phyloP scores from a whole-genome alignment of 495 filamentous ascomycete species.

The Xylaria longipes region DNA sequence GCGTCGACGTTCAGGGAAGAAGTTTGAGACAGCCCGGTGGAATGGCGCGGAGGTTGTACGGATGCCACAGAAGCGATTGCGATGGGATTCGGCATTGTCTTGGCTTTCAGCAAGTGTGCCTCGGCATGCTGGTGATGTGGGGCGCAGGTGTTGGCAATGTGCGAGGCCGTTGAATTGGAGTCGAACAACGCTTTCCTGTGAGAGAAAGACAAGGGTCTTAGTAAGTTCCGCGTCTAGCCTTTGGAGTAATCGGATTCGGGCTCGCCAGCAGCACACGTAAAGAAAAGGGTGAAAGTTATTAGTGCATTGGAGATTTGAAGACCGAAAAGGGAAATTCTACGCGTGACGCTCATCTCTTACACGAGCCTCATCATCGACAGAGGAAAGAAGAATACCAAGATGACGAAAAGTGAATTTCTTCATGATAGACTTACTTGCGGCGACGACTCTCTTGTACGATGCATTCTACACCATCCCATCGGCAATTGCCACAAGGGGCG shows the following conservation, averaged over 20 bases:
- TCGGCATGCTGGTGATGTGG: constrained; percentile 43
- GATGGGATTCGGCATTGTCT: constrained; percentile 41
- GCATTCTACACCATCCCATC: constrained; percentile 86
- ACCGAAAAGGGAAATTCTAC: constrained; percentile 25
- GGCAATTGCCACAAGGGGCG: constrained; percentile 87
- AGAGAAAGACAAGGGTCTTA: constrained; percentile 36
- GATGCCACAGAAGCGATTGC: constrained; percentile 37
- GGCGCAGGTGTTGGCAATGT: constrained; percentile 31
- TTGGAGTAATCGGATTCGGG: constrained; percentile 10
- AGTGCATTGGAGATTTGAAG: constrained; percentile 16
- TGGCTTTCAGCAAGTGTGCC: constrained; percentile 46
- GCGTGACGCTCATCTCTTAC: constrained; percentile 31
- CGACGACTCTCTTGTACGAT: constrained; percentile 89
- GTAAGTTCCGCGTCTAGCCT: constrained; percentile 4
- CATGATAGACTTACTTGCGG: constrained; percentile 70
- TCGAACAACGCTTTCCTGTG: constrained; percentile 50
- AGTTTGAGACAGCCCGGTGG: constrained; percentile 42
- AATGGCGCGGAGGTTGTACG: constrained; percentile 29
- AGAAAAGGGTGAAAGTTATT: background rate
- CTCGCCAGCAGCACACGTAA: background rate
- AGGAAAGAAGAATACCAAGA: constrained; percentile 18
- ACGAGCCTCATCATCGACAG: constrained; percentile 29
- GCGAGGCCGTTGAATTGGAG: constrained; percentile 33
- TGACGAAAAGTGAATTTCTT: constrained; percentile 13
- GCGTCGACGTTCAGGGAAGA: constrained; percentile 38